Conservation (phyloP, 345 rosid species). For the Euphorbia pulcherrima region DNA sequence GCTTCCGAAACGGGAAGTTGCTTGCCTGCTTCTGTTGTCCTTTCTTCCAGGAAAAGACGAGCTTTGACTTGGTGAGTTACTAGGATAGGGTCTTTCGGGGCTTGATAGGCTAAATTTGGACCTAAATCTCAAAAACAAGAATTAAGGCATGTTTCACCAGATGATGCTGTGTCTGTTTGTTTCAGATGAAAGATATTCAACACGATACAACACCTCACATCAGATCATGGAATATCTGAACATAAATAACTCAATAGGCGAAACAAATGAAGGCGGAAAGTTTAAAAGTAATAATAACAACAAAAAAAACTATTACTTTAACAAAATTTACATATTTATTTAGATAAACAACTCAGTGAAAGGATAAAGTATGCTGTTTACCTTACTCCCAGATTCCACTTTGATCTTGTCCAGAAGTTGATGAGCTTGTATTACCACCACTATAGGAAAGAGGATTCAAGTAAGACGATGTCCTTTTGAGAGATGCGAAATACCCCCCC, state of each 20-base stretch:
- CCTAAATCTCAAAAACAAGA: slow-evolving; percentile 29
- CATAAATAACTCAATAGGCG: not conserved
- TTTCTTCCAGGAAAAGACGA: slow-evolving; percentile 31
- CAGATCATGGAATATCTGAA: not conserved
- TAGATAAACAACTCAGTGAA: not conserved
- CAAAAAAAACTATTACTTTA: not conserved
- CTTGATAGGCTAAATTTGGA: slow-evolving; percentile 44
- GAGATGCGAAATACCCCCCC: slow-evolving; percentile 64
- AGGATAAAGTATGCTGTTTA: slow-evolving; percentile 24
- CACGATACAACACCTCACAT: not conserved
- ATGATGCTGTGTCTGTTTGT: not conserved
- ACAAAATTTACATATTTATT: not conserved
- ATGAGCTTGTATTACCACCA: slow-evolving; percentile 40
- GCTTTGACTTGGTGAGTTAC: slow-evolving; percentile 24
- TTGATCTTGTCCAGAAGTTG: slow-evolving; percentile 45
- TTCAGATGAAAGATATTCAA: not conserved
- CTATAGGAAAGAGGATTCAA: slow-evolving; percentile 77
- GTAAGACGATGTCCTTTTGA: slow-evolving; percentile 55
- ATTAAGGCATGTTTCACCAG: not conserved
- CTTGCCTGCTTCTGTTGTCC: slow-evolving; percentile 39
- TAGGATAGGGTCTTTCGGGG: slow-evolving; percentile 24
- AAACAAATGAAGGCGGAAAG: not conserved
- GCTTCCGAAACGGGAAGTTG: slow-evolving; percentile 52
- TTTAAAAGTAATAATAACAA: not conserved
- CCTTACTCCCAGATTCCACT: slow-evolving; percentile 41